Base-by-base conservation (phyloP, 305 asterid genomes). In the Ruellia speciosa region DNA sequence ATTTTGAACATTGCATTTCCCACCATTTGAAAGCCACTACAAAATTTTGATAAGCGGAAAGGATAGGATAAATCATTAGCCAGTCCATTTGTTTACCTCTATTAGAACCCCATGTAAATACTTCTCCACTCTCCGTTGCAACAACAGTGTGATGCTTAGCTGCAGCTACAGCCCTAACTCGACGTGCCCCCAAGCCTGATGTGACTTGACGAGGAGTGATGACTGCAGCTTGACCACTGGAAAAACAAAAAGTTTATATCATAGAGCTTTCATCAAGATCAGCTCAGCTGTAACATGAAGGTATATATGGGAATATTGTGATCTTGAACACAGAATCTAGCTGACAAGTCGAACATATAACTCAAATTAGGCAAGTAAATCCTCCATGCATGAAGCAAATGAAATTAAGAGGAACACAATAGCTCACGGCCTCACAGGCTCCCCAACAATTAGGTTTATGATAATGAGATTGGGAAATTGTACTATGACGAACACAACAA, bases 171-270 rank as follows among this genome's bases (percentile, higher is more conserved):
- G 86, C 94, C 76, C 72, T 85, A 57, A 93, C 97, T 28, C 84
- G 77, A 15, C 93, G 94, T 35, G 94, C 84, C 65, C 97, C 99
- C 72, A 93, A 89, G 72, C 99, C 96, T 65, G 78, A 71, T 60
- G 71, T 93, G 66, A 93, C 94, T 70, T 69, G 95, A 28, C 95
- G 94, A 60, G 99, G 99, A 72, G 99, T 93, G 68, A 93, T 93
- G 40, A 93, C 94, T 19, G 99, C 99, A 71, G 99, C 99, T 76
- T 93, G 99, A 70, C 99, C 99, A 67, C 99, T 93, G 82, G 59
- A 76, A 75, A 65, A 66, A 19, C 40, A 59, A 43, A 51, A 56
- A 56, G 53, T 57, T 54, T 59, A 56, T 62, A 61, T 40, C 65
- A 41, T 46, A 57, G 13, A 47, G 53, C 18, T 53, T 56, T 52